phyloP scores from a whole-genome alignment of 1,284 basidiomycete species.

The Trichosporon asahii region DNA sequence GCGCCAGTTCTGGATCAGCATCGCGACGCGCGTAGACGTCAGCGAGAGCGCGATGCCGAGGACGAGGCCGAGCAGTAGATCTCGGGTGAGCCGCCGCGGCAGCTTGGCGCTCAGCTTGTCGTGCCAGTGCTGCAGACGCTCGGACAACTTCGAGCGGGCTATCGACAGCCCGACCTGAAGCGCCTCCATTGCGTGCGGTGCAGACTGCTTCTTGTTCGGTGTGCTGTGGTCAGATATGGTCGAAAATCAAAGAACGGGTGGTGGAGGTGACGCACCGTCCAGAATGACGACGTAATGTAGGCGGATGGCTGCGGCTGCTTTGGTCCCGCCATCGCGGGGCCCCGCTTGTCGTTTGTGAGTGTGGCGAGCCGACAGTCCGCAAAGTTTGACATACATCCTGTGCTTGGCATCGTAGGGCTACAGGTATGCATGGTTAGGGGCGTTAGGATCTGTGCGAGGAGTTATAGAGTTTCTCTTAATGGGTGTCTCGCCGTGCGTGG shows the following conservation, averaged over 20 bases:
- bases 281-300: not conserved
- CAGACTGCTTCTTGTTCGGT: not conserved
- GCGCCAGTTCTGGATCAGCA: conserved; percentile 57
- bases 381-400: no score
- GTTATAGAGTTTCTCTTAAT: no score
- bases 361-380: not conserved
- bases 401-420: no score
- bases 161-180: not conserved
- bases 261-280: not conserved
- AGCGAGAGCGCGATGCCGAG: conserved; percentile 68
- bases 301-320: not conserved
- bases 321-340: not conserved
- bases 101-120: conserved; percentile 22
- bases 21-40: conserved; percentile 61
- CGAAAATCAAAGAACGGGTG: not conserved
- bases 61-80: conserved; percentile 63
- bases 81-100: conserved; percentile 39
- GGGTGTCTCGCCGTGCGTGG: no score
- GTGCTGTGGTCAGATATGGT: not conserved
- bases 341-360: not conserved
- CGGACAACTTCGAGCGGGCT: conserved; percentile 5
- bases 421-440: no score
- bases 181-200: not conserved
- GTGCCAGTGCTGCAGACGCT: conserved; percentile 4
- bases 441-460: no score